Percentiles rank a stretch among this genome's conserved stretches.
phyloP scores from a whole-genome alignment of 129 eudicot genomes.

The Mikania micrantha region DNA sequence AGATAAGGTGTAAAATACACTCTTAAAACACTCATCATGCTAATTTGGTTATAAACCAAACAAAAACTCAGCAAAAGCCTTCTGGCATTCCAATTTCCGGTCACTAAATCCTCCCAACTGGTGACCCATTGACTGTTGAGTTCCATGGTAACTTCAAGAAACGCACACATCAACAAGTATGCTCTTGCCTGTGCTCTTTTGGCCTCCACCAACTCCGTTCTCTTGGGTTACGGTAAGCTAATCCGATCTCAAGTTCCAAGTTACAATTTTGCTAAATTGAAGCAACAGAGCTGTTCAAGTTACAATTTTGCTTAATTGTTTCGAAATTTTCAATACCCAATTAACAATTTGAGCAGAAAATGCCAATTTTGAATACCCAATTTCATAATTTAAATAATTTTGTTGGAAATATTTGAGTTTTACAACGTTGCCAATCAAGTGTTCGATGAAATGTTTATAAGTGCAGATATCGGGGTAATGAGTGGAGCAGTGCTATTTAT shows the following conservation, averaged over 20 bases:
- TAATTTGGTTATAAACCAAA: constrained; percentile 16
- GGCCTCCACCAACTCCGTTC: constrained; percentile 84
- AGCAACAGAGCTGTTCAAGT: not conserved
- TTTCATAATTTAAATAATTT: not conserved
- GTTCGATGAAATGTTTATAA: constrained; percentile 14
- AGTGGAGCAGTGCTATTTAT: constrained; percentile 80
- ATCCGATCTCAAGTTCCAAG: not conserved
- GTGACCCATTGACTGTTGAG: not conserved
- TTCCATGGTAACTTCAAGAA: constrained; percentile 14
- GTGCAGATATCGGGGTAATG: constrained; percentile 84
- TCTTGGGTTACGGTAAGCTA: constrained; percentile 71
- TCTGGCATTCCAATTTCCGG: not conserved
- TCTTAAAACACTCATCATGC: constrained; percentile 2
- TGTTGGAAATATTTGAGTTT: not conserved
- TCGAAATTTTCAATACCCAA: not conserved
- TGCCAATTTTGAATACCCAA: not conserved
- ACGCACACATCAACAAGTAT: constrained; percentile 44
- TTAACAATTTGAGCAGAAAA: not conserved
- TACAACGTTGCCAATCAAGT: not conserved
- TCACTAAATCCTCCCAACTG: not conserved
- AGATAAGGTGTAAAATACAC: not conserved
- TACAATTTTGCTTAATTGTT: no score
- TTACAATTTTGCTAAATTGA: not conserved
- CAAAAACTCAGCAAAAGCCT: no score
- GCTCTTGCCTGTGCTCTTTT: constrained; percentile 78